These are phyloP conservation scores for Pseudonitzschia multiseries DNA, from an alignment of 108 stramenopile genomes.

Conservation along the genomic window DNA sequence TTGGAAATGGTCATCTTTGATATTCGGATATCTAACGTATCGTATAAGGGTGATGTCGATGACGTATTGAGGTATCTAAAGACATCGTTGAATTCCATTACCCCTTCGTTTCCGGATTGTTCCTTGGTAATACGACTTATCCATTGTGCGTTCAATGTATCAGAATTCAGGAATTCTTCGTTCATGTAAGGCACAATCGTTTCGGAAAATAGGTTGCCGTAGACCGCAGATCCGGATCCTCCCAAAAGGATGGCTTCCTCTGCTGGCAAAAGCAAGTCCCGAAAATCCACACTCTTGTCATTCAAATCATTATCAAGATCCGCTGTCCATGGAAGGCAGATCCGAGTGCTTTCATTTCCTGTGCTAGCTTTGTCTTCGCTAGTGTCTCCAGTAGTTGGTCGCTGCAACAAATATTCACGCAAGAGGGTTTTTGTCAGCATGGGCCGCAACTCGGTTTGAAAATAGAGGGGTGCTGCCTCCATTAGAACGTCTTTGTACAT, in stretches of 20 bases:
- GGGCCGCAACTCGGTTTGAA: conserved; percentile 39
- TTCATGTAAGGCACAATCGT: conserved; percentile 26
- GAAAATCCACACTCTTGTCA: conserved; percentile 49
- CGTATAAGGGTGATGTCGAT: conserved; percentile 14
- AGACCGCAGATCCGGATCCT: conserved; percentile 36
- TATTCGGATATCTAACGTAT: conserved; percentile 16
- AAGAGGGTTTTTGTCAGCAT: conserved; percentile 27
- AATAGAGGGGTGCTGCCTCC: conserved; percentile 22
- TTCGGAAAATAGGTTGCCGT: conserved; percentile 33
- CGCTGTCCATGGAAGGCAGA: not conserved
- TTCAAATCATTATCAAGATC: too few relatives aligned
- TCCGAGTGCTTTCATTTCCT: not conserved
- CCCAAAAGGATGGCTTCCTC: conserved; percentile 21
- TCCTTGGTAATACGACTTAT: conserved; percentile 18
- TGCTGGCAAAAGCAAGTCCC: conserved; percentile 58
- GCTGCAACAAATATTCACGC: conserved; percentile 4
- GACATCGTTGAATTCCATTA: conserved; percentile 6
- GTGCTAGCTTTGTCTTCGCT: not conserved
- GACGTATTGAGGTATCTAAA: not conserved
- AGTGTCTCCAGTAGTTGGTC: not conserved
- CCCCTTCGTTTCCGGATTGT: conserved; percentile 32
- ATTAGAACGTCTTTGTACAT: conserved; percentile 39
- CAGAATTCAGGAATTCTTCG: conserved; percentile 9
- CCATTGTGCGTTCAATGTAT: conserved; percentile 19
- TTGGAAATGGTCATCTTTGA: conserved; percentile 27